Conservation (phyloP, 208 protist species). For the Leishmania lainsoni region DNA sequence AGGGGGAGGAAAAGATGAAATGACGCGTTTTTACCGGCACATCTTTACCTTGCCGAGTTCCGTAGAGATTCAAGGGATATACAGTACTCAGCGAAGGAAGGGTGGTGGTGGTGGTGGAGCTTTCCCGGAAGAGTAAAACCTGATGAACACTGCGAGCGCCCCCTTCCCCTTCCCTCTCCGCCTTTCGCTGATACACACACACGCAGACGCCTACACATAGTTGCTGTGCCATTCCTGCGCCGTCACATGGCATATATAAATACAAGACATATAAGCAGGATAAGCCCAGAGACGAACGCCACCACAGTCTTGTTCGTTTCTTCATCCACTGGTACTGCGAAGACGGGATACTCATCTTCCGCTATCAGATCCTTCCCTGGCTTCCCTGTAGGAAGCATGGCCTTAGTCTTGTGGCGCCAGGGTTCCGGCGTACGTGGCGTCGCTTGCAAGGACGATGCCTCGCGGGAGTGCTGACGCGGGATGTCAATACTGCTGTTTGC, state of each 20-base stretch:
- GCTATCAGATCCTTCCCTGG: slow-evolving; percentile 1
- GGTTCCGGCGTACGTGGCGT: neutral
- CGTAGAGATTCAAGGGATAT: neutral
- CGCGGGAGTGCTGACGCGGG: neutral
- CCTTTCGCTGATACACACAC: neutral
- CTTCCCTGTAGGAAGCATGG: neutral
- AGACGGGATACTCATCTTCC: slow-evolving; percentile 16
- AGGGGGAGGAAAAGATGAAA: neutral
- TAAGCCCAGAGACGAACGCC: slow-evolving; percentile 16
- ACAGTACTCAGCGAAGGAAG: neutral
- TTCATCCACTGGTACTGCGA: slow-evolving; percentile 20
- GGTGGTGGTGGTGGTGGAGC: neutral
- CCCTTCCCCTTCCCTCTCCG: neutral
- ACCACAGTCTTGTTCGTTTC: slow-evolving; percentile 30
- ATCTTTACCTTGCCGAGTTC: neutral
- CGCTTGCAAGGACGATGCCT: neutral
- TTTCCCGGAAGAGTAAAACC: neutral
- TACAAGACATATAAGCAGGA: slow-evolving; percentile 16
- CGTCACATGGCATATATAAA: slow-evolving; percentile 8
- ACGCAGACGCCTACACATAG: neutral
- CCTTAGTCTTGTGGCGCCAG: neutral
- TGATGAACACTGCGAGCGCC: neutral
- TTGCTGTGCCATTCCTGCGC: neutral
- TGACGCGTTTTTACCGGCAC: neutral
- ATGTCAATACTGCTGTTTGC: neutral